phyloP scores from a whole-genome alignment of 2,329 filamentous ascomycete species.

The Phialophora tarda region DNA sequence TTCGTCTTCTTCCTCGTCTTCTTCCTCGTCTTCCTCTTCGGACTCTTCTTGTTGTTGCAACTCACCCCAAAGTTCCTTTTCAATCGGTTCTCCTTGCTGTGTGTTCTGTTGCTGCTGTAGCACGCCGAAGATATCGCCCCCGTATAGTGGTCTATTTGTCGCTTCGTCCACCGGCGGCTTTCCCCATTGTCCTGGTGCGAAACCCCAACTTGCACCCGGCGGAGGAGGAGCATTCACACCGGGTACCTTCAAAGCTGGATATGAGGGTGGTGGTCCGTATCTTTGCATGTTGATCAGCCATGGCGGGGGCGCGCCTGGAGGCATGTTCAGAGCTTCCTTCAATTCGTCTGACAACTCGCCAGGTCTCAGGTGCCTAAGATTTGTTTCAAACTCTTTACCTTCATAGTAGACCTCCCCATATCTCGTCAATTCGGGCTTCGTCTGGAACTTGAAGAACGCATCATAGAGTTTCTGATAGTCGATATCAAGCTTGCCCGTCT shows the following conservation, averaged over 20 bases:
- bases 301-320: slow-evolving; percentile 87
- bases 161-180: slow-evolving; percentile 90
- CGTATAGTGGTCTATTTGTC: slow-evolving; percentile 86
- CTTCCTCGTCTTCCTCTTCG: slow-evolving; percentile 75
- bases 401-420: slow-evolving; percentile 99
- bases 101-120: slow-evolving; percentile 65
- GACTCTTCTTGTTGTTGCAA: slow-evolving; percentile 71
- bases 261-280: slow-evolving; percentile 89
- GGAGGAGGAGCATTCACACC: slow-evolving; percentile 93
- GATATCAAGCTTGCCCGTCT: slow-evolving; percentile 96
- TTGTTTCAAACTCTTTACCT: slow-evolving; percentile 97
- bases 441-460: slow-evolving; percentile 97
- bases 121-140: slow-evolving; percentile 92
- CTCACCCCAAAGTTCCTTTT: slow-evolving; percentile 90
- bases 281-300: slow-evolving; percentile 98
- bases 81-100: slow-evolving; percentile 76
- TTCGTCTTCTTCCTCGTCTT: slow-evolving; percentile 67
- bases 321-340: slow-evolving; percentile 91
- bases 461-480: slow-evolving; percentile 99
- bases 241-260: slow-evolving; percentile 92
- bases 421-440: slow-evolving; percentile 88
- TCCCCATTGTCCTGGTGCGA: slow-evolving; percentile 92
- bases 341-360: slow-evolving; percentile 88
- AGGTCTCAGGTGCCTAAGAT: slow-evolving; percentile 85
- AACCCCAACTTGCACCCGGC: slow-evolving; percentile 88